phyloP scores from a whole-genome alignment of 495 filamentous ascomycete species.

The Letharia lupina region DNA sequence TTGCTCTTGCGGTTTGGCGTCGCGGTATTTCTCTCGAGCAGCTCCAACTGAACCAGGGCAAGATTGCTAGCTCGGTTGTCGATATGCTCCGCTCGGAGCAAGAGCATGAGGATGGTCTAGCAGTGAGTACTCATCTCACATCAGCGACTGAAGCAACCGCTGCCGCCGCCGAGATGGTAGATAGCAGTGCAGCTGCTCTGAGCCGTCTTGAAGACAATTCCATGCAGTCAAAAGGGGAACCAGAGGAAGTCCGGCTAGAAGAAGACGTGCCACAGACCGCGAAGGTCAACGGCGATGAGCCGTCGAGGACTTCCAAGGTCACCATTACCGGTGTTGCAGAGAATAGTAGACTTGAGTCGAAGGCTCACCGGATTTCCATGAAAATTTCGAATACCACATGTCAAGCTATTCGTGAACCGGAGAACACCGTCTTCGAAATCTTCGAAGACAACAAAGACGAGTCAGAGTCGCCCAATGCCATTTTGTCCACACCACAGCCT shows the following conservation, averaged over 20 bases:
- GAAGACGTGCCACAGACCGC: not conserved
- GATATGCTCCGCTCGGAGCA: not conserved
- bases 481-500: not conserved
- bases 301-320: not conserved
- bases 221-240: not conserved
- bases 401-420: not conserved
- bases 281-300: not conserved
- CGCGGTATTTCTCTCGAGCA: not conserved
- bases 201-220: not conserved
- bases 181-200: not conserved
- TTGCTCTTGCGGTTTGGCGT: not conserved
- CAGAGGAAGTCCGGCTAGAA: not conserved
- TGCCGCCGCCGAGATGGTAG: not conserved
- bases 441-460: not conserved
- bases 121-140: not conserved
- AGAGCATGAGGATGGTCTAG: not conserved
- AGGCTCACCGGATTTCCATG: not conserved
- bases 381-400: not conserved
- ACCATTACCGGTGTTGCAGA: not conserved
- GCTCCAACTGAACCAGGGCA: not conserved
- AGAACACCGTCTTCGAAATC: not conserved
- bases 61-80: not conserved
- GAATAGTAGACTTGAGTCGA: not conserved
- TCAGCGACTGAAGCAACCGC: not conserved
- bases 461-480: not conserved